These are phyloP conservation scores for Suhomyces terraborum DNA, from an alignment of 1,139 yeast genomes.

Conservation along the genomic window DNA sequence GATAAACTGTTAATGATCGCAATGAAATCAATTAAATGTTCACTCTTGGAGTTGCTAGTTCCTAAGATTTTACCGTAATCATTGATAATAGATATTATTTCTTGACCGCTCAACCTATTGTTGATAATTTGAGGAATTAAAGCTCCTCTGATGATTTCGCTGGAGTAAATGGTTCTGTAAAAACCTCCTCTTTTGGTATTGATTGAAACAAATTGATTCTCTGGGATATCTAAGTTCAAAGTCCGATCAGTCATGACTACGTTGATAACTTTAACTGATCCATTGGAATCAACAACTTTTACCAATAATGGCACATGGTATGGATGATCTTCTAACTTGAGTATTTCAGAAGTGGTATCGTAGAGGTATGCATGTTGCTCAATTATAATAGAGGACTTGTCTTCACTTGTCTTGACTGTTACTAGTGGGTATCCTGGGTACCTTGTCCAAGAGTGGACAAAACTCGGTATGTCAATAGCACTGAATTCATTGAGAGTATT, in stretches of 20 bases:
- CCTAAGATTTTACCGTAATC: conserved; percentile 41
- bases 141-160: conserved; percentile 21
- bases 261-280: conserved; percentile 36
- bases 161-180: conserved; percentile 37
- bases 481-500: conserved; percentile 34
- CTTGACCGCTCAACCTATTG: conserved; percentile 27
- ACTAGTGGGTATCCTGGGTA: conserved; percentile 61
- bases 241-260: conserved; percentile 52
- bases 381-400: conserved; percentile 30
- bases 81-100: conserved; percentile 36
- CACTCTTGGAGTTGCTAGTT: conserved; percentile 21
- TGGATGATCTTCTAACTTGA: conserved; percentile 45
- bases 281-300: conserved; percentile 29
- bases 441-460: conserved; percentile 61
- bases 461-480: conserved; percentile 37
- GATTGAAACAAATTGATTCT: conserved; percentile 26
- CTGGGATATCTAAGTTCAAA: conserved; percentile 34
- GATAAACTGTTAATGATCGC: conserved; percentile 29
- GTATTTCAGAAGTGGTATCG: conserved; percentile 26
- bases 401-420: conserved; percentile 34
- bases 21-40: conserved; percentile 33
- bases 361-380: conserved; percentile 56
- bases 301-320: conserved; percentile 57
- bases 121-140: conserved; percentile 27
- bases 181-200: conserved; percentile 53